Evolutionary conservation across 768 basidiomycete genomes (phyloP).

Genomic region (Neoboletus brunneissimus): DNA sequence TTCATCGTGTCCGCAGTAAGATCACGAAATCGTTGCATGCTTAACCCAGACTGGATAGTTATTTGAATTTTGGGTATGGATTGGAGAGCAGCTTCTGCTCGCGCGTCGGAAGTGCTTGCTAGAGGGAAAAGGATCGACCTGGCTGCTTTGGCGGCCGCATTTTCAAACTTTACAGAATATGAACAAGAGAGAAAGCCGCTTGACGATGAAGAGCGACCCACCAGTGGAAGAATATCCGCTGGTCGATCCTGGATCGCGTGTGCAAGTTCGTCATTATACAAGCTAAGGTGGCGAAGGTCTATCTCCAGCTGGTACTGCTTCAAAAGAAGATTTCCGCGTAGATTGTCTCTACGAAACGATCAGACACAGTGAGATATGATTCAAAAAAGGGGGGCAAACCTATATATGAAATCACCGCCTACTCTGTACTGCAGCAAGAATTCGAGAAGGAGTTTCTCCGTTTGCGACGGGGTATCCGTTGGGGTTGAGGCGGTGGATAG

Average conservation of each 20-base stretch:
- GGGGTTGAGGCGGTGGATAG: slow-evolving; percentile 46
- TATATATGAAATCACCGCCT: slow-evolving; percentile 88
- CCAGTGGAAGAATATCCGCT: slow-evolving; percentile 83
- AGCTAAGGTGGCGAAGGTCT: slow-evolving; percentile 70
- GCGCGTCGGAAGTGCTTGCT: slow-evolving; percentile 45
- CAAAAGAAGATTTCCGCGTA: slow-evolving; percentile 84
- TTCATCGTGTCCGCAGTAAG: slow-evolving; percentile 93
- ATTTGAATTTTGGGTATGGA: slow-evolving; percentile 78
- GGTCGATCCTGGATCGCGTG: slow-evolving; percentile 88
- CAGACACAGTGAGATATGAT: not conserved
- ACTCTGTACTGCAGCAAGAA: slow-evolving; percentile 88
- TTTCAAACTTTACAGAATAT: slow-evolving; percentile 69
- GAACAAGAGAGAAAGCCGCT: not conserved
- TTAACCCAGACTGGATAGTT: slow-evolving; percentile 84
- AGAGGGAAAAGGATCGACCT: slow-evolving; percentile 81
- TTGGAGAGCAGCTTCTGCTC: slow-evolving; percentile 45
- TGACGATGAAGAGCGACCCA: slow-evolving; percentile 36
- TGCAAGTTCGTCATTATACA: slow-evolving; percentile 93
- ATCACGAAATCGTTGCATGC: slow-evolving; percentile 91
- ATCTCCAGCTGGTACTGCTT: slow-evolving; percentile 88
- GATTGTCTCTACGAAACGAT: slow-evolving; percentile 59
- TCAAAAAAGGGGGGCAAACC: slow-evolving; percentile 44
- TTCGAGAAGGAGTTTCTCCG: slow-evolving; percentile 75
- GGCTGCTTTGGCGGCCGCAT: slow-evolving; percentile 82
- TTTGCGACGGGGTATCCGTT: slow-evolving; percentile 75